Evolutionary conservation across 305 asterid species (phyloP), one percentile per base, ranked within the genome.

Genomic region (Petunia hybrid): DNA sequence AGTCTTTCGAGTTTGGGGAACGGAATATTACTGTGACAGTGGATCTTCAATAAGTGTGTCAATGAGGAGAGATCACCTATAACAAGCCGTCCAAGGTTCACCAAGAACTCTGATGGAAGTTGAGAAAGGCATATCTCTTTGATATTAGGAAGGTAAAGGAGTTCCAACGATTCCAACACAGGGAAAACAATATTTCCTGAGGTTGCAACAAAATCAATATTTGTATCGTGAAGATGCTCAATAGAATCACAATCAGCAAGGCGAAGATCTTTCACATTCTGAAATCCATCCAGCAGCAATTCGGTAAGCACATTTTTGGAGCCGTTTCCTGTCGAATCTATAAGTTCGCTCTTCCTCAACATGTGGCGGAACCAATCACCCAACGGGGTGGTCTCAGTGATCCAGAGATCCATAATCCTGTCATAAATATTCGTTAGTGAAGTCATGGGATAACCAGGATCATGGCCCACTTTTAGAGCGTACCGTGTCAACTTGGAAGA

Each of bases 311-410:
- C 67, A n/a, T 42, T 31, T 16, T 45, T 9, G 4, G 84, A 77
- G 56, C 87, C 83, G 4, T 80, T 68, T 73, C 84, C 87, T 46
- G 2, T 38, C 10, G 74, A 81, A 10, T 80, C 61, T 38, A 84
- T 55, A 36, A 41, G 73, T 56, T 84, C 84, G 39, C 84, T 74
- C 1, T 60, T 81, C 84, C 68, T 39, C 80, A 84, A 36, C 73
- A 81, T 16, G 39, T 41, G 10, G 5, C 12, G 22, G 64, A 81
- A 43, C 83, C 82, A 84, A 61, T 59, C 46, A 7, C 62, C 79
- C 51, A 71, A 56, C 31, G 61, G 65, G 42, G 42, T 75, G 12
- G 40, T 14, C 41, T 10, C 5, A 57, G 80, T 75, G 40, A 78
- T 83, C 70, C 10, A 62, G 10, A 84, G 14, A 78, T 36, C 38